These are phyloP conservation scores for Euphorbia tirucalli DNA, from an alignment of 345 rosid species.

Conservation along the genomic window DNA sequence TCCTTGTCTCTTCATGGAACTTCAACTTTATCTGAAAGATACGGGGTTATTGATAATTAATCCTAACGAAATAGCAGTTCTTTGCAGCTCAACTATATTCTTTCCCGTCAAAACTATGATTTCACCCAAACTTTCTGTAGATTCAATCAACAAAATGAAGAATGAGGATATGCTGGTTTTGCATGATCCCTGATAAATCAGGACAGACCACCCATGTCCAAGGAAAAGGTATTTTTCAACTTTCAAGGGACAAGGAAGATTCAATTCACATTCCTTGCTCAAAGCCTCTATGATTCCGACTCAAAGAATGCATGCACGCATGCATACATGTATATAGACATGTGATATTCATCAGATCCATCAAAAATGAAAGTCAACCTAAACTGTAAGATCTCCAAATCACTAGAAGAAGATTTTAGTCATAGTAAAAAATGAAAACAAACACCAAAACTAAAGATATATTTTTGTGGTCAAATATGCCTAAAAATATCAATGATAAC, in stretches of 20 bases:
- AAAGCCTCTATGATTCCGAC: background rate
- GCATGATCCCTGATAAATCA: background rate
- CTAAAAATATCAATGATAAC: background rate
- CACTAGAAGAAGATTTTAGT: background rate
- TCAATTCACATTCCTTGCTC: background rate
- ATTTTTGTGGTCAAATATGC: background rate
- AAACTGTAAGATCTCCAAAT: background rate
- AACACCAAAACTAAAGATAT: background rate
- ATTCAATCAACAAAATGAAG: background rate
- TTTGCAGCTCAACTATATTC: background rate
- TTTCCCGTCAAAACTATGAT: background rate
- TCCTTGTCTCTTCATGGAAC: background rate
- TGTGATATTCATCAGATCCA: background rate
- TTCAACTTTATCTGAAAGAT: background rate
- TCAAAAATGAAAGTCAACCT: background rate
- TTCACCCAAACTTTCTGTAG: background rate
- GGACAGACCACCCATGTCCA: background rate
- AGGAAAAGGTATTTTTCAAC: background rate
- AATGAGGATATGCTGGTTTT: background rate
- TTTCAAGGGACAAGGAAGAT: background rate
- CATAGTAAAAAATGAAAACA: background rate
- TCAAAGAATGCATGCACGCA: background rate
- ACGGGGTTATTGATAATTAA: conserved; percentile 3
- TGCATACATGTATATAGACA: background rate
- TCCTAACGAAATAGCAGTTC: background rate